Percentiles rank a stretch among this genome's conserved stretches.
Conservation (phyloP, 371 early-diverging fungal species). For the Phascolomyces articulosus region DNA sequence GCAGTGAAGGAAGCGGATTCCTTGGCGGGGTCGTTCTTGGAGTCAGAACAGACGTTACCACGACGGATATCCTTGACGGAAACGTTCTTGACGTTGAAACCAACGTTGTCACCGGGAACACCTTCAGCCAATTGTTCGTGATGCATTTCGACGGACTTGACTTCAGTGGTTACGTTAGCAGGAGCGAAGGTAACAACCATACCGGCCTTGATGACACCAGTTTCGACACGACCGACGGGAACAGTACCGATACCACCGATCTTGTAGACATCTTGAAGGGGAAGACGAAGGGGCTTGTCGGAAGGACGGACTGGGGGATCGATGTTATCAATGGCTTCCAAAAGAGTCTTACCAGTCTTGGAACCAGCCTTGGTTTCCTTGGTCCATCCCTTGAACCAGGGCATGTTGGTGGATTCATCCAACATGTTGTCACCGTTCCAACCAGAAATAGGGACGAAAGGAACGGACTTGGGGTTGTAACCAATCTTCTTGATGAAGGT, state of each 20-base stretch:
- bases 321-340: constrained; percentile 93
- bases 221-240: constrained; percentile 96
- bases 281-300: constrained; percentile 97
- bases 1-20: constrained; percentile 89
- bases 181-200: constrained; percentile 95
- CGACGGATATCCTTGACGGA: constrained; percentile 96
- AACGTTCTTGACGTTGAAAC: constrained; percentile 98
- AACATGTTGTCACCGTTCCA: constrained; percentile 98
- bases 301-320: constrained; percentile 91
- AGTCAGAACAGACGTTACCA: constrained; percentile 96
- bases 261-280: constrained; percentile 96
- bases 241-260: constrained; percentile 97
- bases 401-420: constrained; percentile 90
- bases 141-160: constrained; percentile 99
- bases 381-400: constrained; percentile 97
- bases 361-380: constrained; percentile 86
- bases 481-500: constrained; percentile 95
- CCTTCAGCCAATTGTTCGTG: constrained; percentile 93
- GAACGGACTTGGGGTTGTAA: constrained; percentile 88
- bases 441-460: constrained; percentile 97
- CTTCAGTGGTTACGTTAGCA: constrained; percentile 87
- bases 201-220: constrained; percentile 90
- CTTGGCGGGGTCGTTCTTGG: constrained; percentile 97
- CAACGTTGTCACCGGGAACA: constrained; percentile 97
- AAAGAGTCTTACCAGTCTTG: constrained; percentile 86